Evolutionary conservation across 306 rosid genomes (phyloP).

Genomic region (Gillenia trifoliata): DNA sequence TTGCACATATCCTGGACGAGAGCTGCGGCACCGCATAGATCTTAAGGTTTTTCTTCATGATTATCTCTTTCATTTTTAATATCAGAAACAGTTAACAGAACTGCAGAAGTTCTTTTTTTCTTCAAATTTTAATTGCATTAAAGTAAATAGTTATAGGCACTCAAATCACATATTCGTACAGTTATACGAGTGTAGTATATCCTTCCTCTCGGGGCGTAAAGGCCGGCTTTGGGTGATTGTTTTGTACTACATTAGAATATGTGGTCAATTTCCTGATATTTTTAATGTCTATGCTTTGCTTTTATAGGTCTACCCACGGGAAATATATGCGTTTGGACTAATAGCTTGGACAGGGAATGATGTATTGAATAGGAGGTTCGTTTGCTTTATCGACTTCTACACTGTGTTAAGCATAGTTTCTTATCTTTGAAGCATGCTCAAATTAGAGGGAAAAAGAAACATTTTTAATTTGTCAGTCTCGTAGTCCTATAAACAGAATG

Average conservation of each 20-base stretch:
- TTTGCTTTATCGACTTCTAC: conserved; percentile 12
- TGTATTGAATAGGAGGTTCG: conserved; percentile 83
- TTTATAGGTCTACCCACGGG: conserved; percentile 75
- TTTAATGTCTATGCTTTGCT: background rate
- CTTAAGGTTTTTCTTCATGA: conserved; percentile 49
- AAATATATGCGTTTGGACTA: conserved; percentile 81
- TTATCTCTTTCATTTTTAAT: background rate
- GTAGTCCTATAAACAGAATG: background rate
- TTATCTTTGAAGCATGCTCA: background rate
- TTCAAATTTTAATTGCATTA: background rate
- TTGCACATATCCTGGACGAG: conserved; percentile 84
- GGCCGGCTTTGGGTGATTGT: background rate
- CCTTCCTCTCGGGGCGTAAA: background rate
- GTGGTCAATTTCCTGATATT: background rate
- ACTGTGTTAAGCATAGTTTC: background rate
- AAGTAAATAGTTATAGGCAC: background rate
- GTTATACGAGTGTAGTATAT: background rate
- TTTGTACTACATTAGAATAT: background rate
- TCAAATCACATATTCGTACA: background rate
- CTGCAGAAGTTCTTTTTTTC: background rate
- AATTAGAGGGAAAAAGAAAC: background rate
- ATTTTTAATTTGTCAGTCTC: background rate
- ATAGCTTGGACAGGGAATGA: conserved; percentile 94
- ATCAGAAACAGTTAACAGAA: background rate
- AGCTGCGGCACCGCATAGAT: conserved; percentile 84